These are phyloP conservation scores for Boletus sensibilis DNA, from an alignment of 768 basidiomycete species.

Conservation along the genomic window DNA sequence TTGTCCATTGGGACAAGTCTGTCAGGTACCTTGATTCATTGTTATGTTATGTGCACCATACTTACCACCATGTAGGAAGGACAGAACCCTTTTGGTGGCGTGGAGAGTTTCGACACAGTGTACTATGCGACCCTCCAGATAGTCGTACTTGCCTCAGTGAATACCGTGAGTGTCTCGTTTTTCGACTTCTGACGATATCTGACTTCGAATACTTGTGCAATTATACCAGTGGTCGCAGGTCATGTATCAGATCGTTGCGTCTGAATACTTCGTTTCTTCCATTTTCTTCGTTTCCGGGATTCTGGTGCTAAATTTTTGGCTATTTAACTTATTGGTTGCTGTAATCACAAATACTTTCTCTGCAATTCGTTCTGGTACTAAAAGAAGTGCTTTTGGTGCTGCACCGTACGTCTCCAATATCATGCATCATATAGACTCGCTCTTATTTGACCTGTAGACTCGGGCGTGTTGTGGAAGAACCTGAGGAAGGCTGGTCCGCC, in stretches of 20 bases:
- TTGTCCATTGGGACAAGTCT: constrained; percentile 84
- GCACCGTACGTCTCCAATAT: constrained; percentile 31
- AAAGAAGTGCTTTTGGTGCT: constrained; percentile 90
- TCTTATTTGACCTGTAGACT: constrained; percentile 30
- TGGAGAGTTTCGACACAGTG: constrained; percentile 88
- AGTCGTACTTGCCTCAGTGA: constrained; percentile 77
- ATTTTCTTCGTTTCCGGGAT: constrained; percentile 85
- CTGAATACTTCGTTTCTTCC: constrained; percentile 86
- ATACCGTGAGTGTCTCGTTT: constrained; percentile 51
- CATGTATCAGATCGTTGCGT: constrained; percentile 88
- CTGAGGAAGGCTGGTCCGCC: constrained; percentile 61
- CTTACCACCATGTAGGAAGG: constrained; percentile 44
- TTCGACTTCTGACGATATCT: background rate
- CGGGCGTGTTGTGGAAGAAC: constrained; percentile 47
- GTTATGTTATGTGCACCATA: background rate
- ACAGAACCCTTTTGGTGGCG: constrained; percentile 60
- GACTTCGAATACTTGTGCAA: background rate
- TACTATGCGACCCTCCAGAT: constrained; percentile 81
- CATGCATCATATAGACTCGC: background rate
- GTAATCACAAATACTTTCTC: constrained; percentile 95
- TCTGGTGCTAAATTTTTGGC: constrained; percentile 89
- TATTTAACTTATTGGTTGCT: constrained; percentile 90
- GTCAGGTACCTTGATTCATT: constrained; percentile 50
- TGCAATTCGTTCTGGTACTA: constrained; percentile 81
- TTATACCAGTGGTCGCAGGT: constrained; percentile 62